Percentiles rank a stretch among this genome's conserved stretches.
phyloP scores from a whole-genome alignment of 1,284 basidiomycete species.

The Wallemia hederae region DNA sequence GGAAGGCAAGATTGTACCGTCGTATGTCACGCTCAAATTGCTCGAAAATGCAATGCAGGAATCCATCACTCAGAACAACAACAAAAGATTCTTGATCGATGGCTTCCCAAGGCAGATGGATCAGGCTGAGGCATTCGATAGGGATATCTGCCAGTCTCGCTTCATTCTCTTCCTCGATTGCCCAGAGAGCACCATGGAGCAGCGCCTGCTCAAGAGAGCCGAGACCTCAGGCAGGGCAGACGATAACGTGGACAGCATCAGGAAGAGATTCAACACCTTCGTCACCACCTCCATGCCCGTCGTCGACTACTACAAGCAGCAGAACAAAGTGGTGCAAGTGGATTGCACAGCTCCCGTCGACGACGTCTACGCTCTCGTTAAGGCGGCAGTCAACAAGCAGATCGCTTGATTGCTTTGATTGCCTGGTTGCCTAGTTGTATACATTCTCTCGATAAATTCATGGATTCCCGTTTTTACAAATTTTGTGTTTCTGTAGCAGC shows the following conservation, averaged over 20 bases:
- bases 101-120: conserved; percentile 98
- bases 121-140: conserved; percentile 77
- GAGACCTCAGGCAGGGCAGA: conserved; percentile 89
- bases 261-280: conserved; percentile 83
- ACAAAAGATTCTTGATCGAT: conserved; percentile 70
- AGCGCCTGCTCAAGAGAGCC: conserved; percentile 56
- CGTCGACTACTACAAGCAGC: conserved; percentile 47
- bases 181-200: conserved; percentile 60
- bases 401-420: no score
- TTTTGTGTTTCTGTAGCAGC: no score
- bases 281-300: conserved; percentile 85
- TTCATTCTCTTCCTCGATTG: conserved; percentile 72
- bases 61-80: conserved; percentile 43
- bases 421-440: no score
- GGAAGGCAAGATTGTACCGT: conserved; percentile 84
- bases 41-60: conserved; percentile 71
- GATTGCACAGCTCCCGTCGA: conserved; percentile 45
- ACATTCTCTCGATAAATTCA: neutral
- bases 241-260: conserved; percentile 83
- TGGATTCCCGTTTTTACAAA: no score
- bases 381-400: conserved; percentile 24
- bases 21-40: conserved; percentile 87
- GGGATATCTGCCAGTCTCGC: conserved; percentile 51
- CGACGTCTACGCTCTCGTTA: conserved; percentile 35
- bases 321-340: conserved; percentile 52